Evolutionary conservation across 805 yeast species (phyloP).

Genomic region (Saccharomycopsis babjevae): DNA sequence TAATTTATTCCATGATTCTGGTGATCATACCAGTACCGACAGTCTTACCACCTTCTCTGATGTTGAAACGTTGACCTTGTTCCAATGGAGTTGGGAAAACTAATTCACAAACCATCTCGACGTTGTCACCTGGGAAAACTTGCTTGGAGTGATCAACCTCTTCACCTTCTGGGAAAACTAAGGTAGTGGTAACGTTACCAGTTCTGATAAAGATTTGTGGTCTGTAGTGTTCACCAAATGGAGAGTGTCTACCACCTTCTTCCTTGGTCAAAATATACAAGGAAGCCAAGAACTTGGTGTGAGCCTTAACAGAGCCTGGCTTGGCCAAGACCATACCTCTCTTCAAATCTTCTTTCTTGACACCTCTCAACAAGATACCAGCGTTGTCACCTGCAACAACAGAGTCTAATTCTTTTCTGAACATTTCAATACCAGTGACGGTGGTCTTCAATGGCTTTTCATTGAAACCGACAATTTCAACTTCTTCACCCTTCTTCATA

Average conservation of each 20-base stretch:
- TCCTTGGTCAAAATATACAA: slow-evolving; percentile 87
- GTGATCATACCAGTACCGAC: slow-evolving; percentile 98
- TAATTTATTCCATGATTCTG: slow-evolving; percentile 54
- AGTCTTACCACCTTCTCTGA: slow-evolving; percentile 99
- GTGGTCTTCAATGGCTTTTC: slow-evolving; percentile 82
- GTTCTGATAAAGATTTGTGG: slow-evolving; percentile 97
- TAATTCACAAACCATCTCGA: slow-evolving; percentile 88
- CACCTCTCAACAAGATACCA: slow-evolving; percentile 94
- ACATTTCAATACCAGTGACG: slow-evolving; percentile 98
- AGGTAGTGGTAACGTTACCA: slow-evolving; percentile 84
- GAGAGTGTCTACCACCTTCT: slow-evolving; percentile 99
- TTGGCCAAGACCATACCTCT: slow-evolving; percentile 98
- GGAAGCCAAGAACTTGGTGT: slow-evolving; percentile 85
- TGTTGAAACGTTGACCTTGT: slow-evolving; percentile 96
- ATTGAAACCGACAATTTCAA: slow-evolving; percentile 91
- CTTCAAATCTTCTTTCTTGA: slow-evolving; percentile 91
- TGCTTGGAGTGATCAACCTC: slow-evolving; percentile 76
- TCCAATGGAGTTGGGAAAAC: slow-evolving; percentile 89
- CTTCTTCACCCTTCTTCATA: slow-evolving; percentile 96
- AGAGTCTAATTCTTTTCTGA: slow-evolving; percentile 94
- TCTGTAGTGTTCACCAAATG: slow-evolving; percentile 94
- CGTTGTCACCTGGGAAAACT: slow-evolving; percentile 97
- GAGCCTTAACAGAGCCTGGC: slow-evolving; percentile 86
- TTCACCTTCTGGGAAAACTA: slow-evolving; percentile 78
- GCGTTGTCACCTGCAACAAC: slow-evolving; percentile 99